Base-by-base conservation (phyloP, 2,329 filamentous ascomycete genomes). In the Aspergillus aculeatus region DNA sequence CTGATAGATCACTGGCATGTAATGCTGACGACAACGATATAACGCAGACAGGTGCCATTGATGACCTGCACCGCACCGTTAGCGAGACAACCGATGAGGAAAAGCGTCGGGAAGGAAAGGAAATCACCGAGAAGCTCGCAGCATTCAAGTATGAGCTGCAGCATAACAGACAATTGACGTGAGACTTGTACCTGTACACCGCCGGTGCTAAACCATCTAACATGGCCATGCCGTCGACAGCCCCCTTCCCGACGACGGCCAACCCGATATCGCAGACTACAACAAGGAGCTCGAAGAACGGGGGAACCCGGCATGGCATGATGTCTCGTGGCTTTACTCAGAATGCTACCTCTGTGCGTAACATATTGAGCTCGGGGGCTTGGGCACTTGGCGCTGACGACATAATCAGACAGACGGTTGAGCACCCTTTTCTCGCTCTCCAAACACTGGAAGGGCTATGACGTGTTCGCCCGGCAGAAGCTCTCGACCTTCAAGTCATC, bases 71-170 rank as follows among this genome's bases (percentile, higher is more conserved):
- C 78, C 90, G 90, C 16, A 76, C 75, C 2, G 72, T 79, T 4
- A 69, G 67, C 26, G 65, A 73, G 35, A 69, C 77, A 38, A 86
- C 91, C 54, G 76, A 86, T 10, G 69, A 74, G 9, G 77, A 86
- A 60, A 89, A 89, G 71, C 77, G 82, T 35, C 84, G 84, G 24
- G 95, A 98, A 75, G 95, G 95, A 69, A 97, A 97, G 81, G 82
- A 81, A 68, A 92, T 99, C 61, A 84, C 96, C 47, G 86, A 90
- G 72, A 84, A 89, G 66, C 82, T 99, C 12, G 89, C 89, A 5
- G 85, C 83, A 65, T 83, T 99, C 69, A 99, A 99, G 79, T 97
- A 98, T 78, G 94, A 98, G 78, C 80, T 98, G 49, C 91, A 96
- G 74, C 95, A 99, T 73, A 88, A 97, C 75, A 86, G 92, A 48